Evolutionary conservation across 1,139 yeast genomes (phyloP), one percentile per base, ranked within the genome.

Genomic region (Hemisphaericaspora xylofermentans): DNA sequence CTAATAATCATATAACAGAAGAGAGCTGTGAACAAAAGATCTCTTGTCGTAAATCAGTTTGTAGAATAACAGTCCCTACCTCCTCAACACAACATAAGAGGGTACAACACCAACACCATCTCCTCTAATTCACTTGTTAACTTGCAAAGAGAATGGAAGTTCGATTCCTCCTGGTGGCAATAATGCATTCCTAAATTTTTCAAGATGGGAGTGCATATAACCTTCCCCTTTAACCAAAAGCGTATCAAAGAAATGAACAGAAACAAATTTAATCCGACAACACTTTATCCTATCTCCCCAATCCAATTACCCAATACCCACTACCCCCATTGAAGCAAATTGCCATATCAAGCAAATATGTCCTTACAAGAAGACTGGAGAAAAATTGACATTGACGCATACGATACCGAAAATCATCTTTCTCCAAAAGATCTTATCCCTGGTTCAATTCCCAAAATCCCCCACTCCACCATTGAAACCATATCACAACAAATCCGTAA

Each of bases 301-400:
- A 15, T n/a, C 13, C 7, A 12, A 9, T 6, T 13, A 12, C 17
- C 15, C 18, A 3, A 17, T 6, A 7, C 3, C 25, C 14, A 6
- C 15, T 15, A 5, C 4, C 4, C 16, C 22, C 34, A 31, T 10
- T n/a, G 4, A 29, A 6, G 4, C 16, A 6, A 31, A 15, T 10
- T 18, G 21, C 22, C 35, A 32, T 8, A 17, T 7, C 21, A 7
- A 25, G 9, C 21, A 28, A 38, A 33, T 30, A 47, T 47, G 49
- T 31, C 49, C 28, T 41, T 39, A 51, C 41, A 43, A 25, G 71
- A 65, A 44, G 71, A 74, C 57, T 66, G 79, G 79, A 76, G 98
- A 76, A 81, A 91, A 74, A 87, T 91, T 54, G 96, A 93, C 61
- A 82, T 93, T 44, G 98, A 93, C 64, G 88, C 89, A 18, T 81